These are phyloP conservation scores for Neurospora cerealis DNA, from an alignment of 495 filamentous ascomycete species.

Conservation along the genomic window DNA sequence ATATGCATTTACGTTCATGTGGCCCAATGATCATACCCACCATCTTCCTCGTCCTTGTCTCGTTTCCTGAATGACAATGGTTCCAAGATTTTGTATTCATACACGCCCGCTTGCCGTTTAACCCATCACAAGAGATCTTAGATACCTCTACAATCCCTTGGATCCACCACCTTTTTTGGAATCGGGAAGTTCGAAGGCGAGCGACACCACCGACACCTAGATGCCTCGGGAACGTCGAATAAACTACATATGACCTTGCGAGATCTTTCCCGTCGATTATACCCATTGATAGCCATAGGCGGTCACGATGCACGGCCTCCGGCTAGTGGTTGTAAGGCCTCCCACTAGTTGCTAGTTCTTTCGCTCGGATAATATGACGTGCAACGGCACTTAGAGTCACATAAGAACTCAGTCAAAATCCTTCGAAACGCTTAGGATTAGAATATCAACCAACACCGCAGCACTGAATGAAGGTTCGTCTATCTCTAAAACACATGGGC, in stretches of 20 bases:
- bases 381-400: neutral
- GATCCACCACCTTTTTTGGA: neutral
- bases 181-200: neutral
- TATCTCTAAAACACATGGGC: neutral
- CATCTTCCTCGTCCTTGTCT: neutral
- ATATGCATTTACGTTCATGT: neutral
- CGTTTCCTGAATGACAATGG: neutral
- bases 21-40: neutral
- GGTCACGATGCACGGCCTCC: neutral
- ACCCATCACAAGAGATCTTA: neutral
- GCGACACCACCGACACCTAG: neutral
- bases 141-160: neutral
- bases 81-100: neutral
- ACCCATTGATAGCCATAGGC: neutral
- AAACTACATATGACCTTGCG: neutral
- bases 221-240: neutral
- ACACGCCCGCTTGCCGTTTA: neutral
- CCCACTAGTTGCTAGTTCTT: neutral
- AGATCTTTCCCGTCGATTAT: neutral
- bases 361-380: neutral
- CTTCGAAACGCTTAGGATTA: neutral
- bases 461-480: neutral
- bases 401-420: neutral
- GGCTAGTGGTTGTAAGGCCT: neutral
- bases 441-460: neutral